These are phyloP conservation scores for Phytophthora meadii DNA, from an alignment of 352 stramenopile species.

Conservation along the genomic window DNA sequence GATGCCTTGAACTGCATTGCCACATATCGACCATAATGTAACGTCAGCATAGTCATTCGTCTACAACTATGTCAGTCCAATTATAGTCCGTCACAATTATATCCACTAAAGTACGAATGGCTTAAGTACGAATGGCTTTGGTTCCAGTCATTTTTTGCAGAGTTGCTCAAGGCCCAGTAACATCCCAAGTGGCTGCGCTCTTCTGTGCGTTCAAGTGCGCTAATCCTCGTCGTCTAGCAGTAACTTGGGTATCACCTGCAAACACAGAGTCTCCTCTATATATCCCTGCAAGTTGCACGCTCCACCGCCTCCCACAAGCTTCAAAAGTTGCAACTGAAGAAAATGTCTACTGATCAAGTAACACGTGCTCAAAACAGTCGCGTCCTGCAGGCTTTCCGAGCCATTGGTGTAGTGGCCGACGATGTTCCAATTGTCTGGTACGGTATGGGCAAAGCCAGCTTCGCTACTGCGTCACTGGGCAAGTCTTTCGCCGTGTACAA, in stretches of 20 bases:
- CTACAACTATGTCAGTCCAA: background rate
- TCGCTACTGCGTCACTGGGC: constrained; percentile 88
- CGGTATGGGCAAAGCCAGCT: constrained; percentile 87
- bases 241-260: constrained; percentile 3
- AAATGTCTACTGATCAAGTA: constrained; percentile 42
- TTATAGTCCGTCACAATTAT: constrained; percentile 7
- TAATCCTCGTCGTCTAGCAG: constrained; percentile 9
- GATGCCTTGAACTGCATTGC: constrained; percentile 1
- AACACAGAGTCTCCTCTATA: constrained; percentile 7
- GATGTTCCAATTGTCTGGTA: constrained; percentile 90
- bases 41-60: constrained; percentile 15
- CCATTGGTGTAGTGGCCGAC: constrained; percentile 89
- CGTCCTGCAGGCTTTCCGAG: constrained; percentile 90
- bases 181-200: constrained; percentile 16
- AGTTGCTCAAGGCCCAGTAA: constrained; percentile 12
- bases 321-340: constrained; percentile 8
- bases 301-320: background rate
- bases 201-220: constrained; percentile 2
- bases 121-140: constrained; percentile 34
- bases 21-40: background rate
- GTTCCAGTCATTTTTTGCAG: constrained; percentile 68
- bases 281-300: constrained; percentile 15
- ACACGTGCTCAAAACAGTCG: constrained; percentile 72
- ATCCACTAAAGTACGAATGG: constrained; percentile 38
- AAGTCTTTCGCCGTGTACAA: constrained; percentile 94